phyloP scores from a whole-genome alignment of 441 rosid genomes.

The Populus trichocarpa region DNA sequence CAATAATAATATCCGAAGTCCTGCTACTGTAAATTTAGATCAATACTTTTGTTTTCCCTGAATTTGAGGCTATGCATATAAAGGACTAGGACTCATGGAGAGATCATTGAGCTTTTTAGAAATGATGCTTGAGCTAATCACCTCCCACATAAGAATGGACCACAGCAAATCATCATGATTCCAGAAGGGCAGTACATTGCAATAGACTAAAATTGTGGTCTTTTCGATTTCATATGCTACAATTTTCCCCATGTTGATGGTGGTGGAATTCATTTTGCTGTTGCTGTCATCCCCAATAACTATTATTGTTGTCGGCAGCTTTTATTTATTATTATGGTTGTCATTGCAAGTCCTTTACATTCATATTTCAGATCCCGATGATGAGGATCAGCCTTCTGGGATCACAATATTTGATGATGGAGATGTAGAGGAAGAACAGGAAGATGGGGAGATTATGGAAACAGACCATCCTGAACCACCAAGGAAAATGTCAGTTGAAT shows the following conservation, averaged over 20 bases:
- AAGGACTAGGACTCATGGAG: neutral
- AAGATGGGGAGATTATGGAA: slow-evolving; percentile 76
- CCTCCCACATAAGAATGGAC: neutral
- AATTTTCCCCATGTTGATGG: neutral
- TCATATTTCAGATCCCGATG: slow-evolving; percentile 48
- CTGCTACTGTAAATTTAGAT: neutral
- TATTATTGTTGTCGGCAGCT: neutral
- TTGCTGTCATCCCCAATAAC: neutral
- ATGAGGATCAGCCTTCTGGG: slow-evolving; percentile 67
- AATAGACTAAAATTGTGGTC: neutral
- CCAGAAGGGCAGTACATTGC: neutral
- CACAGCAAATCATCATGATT: neutral
- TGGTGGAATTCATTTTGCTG: neutral
- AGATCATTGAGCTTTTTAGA: neutral
- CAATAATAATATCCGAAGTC: neutral
- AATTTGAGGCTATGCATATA: neutral
- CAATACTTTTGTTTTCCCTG: neutral
- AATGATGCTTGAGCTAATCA: neutral
- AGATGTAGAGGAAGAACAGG: slow-evolving; percentile 47
- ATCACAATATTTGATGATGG: slow-evolving; percentile 72
- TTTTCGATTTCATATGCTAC: neutral
- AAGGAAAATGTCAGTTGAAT: slow-evolving; percentile 59
- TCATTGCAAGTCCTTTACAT: neutral
- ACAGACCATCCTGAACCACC: slow-evolving; percentile 31
- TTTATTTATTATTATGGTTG: neutral